Evolutionary conservation across 139 green algal genomes (phyloP).

Genomic region (Bryopsis sp.): DNA sequence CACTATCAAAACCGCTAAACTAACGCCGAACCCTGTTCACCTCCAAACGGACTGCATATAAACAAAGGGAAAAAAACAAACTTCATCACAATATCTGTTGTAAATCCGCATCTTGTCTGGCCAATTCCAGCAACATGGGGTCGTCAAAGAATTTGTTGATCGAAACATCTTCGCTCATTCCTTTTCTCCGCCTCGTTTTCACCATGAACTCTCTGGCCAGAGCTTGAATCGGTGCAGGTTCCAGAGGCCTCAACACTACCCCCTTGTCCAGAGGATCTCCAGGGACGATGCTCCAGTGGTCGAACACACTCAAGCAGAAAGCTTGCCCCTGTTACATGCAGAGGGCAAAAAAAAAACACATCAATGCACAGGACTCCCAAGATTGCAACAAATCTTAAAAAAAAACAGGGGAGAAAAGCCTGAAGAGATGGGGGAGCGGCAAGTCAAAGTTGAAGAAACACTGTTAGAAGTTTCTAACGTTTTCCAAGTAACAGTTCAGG

Average conservation of each 20-base stretch:
- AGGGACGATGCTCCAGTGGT: slow-evolving; percentile 92
- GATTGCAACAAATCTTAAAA: no score
- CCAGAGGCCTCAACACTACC: slow-evolving; percentile 86
- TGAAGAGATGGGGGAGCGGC: no score
- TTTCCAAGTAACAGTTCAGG: no score
- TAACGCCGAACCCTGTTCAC: no score
- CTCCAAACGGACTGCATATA: no score
- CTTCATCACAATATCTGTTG: slow-evolving; percentile 52
- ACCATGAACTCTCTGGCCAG: slow-evolving; percentile 92
- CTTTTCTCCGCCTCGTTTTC: slow-evolving; percentile 84
- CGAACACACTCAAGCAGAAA: slow-evolving; percentile 90
- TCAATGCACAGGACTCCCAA: neutral
- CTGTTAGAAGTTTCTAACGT: no score
- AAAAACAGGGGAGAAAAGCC: no score
- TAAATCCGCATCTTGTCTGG: slow-evolving; percentile 76
- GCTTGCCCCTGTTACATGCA: slow-evolving; percentile 93
- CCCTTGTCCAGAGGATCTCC: slow-evolving; percentile 82
- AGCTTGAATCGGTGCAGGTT: slow-evolving; percentile 69
- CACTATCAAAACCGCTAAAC: no score
- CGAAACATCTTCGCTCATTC: slow-evolving; percentile 96
- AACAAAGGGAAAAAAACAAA: no score
- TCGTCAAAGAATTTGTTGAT: slow-evolving; percentile 98
- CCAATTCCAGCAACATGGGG: slow-evolving; percentile 87
- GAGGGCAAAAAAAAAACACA: slow-evolving; percentile 12
- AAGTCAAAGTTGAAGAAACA: no score